Percentiles rank a stretch among this genome's conserved stretches.
Conservation (phyloP, 106 monocot genomes). For the Ottelia alismoides region DNA sequence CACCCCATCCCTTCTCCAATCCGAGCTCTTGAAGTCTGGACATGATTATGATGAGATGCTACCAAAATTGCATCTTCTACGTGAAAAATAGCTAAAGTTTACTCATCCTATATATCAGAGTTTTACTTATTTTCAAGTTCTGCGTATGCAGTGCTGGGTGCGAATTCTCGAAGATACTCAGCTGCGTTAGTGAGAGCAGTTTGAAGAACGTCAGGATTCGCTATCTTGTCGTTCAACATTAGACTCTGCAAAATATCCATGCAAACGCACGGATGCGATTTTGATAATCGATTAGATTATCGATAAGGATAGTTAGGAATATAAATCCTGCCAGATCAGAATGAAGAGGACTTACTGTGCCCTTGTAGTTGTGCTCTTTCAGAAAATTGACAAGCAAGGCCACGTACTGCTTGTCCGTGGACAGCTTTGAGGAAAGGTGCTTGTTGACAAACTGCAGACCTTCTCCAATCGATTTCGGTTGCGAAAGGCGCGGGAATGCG, state of each 20-base stretch:
- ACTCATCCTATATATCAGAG: no score
- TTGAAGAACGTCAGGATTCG: slow-evolving; percentile 44
- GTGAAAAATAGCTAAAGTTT: not conserved
- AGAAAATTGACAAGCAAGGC: slow-evolving; percentile 51
- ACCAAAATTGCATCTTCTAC: not conserved
- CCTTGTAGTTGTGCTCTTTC: slow-evolving; percentile 48
- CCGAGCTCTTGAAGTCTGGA: slow-evolving; percentile 46
- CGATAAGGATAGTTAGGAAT: not conserved
- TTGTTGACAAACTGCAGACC: slow-evolving; percentile 72
- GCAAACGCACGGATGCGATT: no score
- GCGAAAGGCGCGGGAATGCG: slow-evolving; percentile 46
- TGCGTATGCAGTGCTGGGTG: slow-evolving; percentile 47
- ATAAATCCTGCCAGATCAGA: not conserved
- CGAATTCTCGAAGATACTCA: slow-evolving; percentile 33
- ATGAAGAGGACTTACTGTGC: slow-evolving; percentile 29
- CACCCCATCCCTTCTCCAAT: slow-evolving; percentile 84
- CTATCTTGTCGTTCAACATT: slow-evolving; percentile 68
- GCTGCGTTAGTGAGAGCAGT: slow-evolving; percentile 57
- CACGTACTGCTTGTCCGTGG: slow-evolving; percentile 63
- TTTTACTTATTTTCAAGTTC: slow-evolving; percentile 42
- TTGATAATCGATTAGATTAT: not conserved
- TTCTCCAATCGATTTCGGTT: slow-evolving; percentile 63
- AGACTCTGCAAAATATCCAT: slow-evolving; percentile 25
- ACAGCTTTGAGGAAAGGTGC: slow-evolving; percentile 70
- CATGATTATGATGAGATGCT: no score